Percentiles rank a stretch among this genome's conserved stretches.
phyloP scores from a whole-genome alignment of 1,139 yeast species.

The Taphrina communis region DNA sequence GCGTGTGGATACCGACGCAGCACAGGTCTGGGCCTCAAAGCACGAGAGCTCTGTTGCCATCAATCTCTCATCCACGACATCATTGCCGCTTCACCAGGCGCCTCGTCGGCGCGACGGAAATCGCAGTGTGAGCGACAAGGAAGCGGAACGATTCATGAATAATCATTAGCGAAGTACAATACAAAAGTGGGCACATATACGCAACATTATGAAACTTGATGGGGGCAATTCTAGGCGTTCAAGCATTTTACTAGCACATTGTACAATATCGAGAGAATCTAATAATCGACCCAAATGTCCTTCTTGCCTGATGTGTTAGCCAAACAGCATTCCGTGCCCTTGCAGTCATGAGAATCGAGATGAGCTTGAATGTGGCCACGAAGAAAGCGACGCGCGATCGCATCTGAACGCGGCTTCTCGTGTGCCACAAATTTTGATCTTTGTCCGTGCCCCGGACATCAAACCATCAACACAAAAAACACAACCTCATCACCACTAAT shows the following conservation, averaged over 20 bases:
- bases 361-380: no score
- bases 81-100: conserved; percentile 19
- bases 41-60: conserved; percentile 28
- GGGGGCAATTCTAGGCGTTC: conserved; percentile 2
- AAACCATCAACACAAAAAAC: not conserved
- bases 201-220: conserved; percentile 8
- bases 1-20: conserved; percentile 32
- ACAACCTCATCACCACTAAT: not conserved
- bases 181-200: conserved; percentile 7
- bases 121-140: conserved; percentile 27
- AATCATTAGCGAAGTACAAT: conserved; percentile 16
- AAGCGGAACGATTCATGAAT: conserved; percentile 27
- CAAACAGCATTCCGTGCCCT: no score
- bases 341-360: no score
- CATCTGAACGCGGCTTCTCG: conserved; percentile 9
- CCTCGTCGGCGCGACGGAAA: conserved; percentile 8
- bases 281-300: not conserved
- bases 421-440: conserved; percentile 16
- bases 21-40: conserved; percentile 27
- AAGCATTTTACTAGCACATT: conserved; percentile 15
- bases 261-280: conserved; percentile 7
- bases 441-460: not conserved
- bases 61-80: conserved; percentile 18
- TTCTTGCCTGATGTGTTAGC: no score
- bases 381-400: not conserved